Base-by-base conservation (phyloP, 345 rosid species). In the Salix arbutifolia region DNA sequence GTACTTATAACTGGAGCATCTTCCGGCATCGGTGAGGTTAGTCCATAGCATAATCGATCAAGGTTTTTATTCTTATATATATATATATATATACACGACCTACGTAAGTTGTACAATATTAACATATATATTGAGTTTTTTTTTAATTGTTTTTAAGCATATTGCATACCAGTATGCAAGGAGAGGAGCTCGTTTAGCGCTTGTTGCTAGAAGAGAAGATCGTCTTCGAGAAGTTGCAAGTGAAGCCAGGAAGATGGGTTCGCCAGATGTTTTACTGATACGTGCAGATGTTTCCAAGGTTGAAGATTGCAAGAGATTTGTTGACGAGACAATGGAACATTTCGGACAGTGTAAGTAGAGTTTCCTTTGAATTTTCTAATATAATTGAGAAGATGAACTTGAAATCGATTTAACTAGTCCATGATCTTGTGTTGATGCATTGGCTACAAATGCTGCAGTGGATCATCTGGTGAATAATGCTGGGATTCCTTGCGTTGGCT, bases 21-120 rank as follows among this genome's bases (percentile, higher is more conserved):
- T 65, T 90, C 96, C 2, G 92, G 91, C 65, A 86, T 90, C 3
- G 94, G 93, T 69, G 93, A 90, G 92, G 92, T 58, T 13, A 3
- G 62, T n/a, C 11, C 23, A 17, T 18, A 5, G 1, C 7, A 50
- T 52, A 19, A 18, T 21, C 60, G 10, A 19, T 18, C 23, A 6
- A 21, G 0, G 60, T 53, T 53, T 53, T 3, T 53, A 5, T 5
- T 35, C 37, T 35, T 35, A 0, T 35, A 35, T 35, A 33, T 52
- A 52, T 44, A 44, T 31, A 3, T 31, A 31, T 31, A 33, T 52
- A 52, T 13, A 46, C 16, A 13, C 50, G 50, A 46, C 50, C 50
- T 46, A 1, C 18, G 50, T 46, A 1, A 1, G 18, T 46, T 46
- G 18, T 46, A 11, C 5, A 46, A 46, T 46, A 31, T 31, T 31